phyloP scores from a whole-genome alignment of 2,329 filamentous ascomycete genomes.

The Penicillium frequentans region DNA sequence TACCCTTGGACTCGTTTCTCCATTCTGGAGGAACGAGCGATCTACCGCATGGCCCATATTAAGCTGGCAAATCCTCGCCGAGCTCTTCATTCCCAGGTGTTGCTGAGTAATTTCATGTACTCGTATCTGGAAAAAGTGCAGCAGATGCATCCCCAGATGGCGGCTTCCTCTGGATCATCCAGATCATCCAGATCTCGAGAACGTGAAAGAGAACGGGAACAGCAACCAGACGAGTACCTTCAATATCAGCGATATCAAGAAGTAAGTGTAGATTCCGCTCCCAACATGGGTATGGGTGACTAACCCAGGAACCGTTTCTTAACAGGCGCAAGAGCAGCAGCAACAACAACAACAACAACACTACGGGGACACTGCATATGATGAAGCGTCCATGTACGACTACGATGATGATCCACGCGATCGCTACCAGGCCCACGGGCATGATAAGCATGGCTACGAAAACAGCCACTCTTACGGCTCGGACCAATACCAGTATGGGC shows the following conservation, averaged over 20 bases:
- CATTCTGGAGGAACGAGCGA: constrained; percentile 91
- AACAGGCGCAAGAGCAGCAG: constrained; percentile 28
- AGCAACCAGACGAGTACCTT: constrained; percentile 42
- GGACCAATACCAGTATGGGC: constrained; percentile 40
- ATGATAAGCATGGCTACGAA: constrained; percentile 40
- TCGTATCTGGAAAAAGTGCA: constrained; percentile 98
- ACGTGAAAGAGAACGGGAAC: constrained; percentile 1
- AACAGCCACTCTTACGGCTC: constrained; percentile 37
- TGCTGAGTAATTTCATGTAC: constrained; percentile 99
- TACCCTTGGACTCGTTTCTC: constrained; percentile 96
- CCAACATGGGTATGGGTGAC: background rate
- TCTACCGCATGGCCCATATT: constrained; percentile 98
- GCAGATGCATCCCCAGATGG: constrained; percentile 95
- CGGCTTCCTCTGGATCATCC: constrained; percentile 75
- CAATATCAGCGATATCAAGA: constrained; percentile 51
- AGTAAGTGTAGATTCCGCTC: constrained; percentile 30
- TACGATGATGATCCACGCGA: constrained; percentile 47
- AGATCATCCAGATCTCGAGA: constrained; percentile 49
- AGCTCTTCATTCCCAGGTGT: constrained; percentile 87
- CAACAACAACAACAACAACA: constrained; percentile 35
- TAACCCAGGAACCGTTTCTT: background rate
- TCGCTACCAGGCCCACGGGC: constrained; percentile 37
- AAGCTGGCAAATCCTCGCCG: constrained; percentile 97
- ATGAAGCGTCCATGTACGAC: constrained; percentile 54
- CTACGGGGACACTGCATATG: constrained; percentile 45